Evolutionary conservation across 2,329 filamentous ascomycete genomes (phyloP).

Genomic region (Pezicula radicicola): DNA sequence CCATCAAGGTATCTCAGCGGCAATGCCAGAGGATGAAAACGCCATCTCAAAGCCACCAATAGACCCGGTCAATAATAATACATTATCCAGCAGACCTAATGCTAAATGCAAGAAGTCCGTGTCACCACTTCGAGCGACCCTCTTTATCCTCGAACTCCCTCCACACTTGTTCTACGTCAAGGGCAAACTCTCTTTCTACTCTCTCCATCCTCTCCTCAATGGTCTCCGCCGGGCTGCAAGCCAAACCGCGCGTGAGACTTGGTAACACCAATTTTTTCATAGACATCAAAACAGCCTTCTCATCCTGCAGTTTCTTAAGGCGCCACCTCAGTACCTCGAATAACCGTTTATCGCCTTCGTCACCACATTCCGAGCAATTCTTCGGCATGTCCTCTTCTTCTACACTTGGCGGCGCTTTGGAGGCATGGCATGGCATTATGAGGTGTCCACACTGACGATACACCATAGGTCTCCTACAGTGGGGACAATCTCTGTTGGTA

Average conservation of each 20-base stretch:
- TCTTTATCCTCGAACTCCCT: slow-evolving; percentile 28
- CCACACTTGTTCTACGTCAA: slow-evolving; percentile 12
- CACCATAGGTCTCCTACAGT: slow-evolving; percentile 21
- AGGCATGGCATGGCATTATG: slow-evolving; percentile 10
- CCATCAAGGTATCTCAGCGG: not conserved
- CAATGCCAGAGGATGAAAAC: not conserved
- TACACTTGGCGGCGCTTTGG: slow-evolving; percentile 6
- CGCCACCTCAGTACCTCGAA: slow-evolving; percentile 9
- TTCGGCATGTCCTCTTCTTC: slow-evolving; percentile 16
- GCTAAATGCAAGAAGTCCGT: not conserved
- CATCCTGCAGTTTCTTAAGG: slow-evolving; percentile 11
- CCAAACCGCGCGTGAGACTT: slow-evolving; percentile 13
- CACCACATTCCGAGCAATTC: slow-evolving; percentile 20
- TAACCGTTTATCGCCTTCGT: not conserved
- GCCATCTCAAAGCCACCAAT: too few relatives aligned
- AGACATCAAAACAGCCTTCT: slow-evolving; percentile 9
- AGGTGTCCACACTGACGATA: slow-evolving; percentile 21
- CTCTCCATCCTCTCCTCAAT: slow-evolving; percentile 14
- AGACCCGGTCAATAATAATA: not conserved
- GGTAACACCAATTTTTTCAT: slow-evolving; percentile 10
- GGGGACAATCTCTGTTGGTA: slow-evolving; percentile 19
- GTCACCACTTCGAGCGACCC: slow-evolving; percentile 19
- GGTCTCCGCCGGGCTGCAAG: slow-evolving; percentile 5
- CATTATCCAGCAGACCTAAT: not conserved
- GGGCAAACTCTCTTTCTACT: slow-evolving; percentile 13